A percentile compares a stretch with the other conserved stretches of the same genome.
Conservation (phyloP, 2,329 filamentous ascomycete species). For the Byssothecium circinans region DNA sequence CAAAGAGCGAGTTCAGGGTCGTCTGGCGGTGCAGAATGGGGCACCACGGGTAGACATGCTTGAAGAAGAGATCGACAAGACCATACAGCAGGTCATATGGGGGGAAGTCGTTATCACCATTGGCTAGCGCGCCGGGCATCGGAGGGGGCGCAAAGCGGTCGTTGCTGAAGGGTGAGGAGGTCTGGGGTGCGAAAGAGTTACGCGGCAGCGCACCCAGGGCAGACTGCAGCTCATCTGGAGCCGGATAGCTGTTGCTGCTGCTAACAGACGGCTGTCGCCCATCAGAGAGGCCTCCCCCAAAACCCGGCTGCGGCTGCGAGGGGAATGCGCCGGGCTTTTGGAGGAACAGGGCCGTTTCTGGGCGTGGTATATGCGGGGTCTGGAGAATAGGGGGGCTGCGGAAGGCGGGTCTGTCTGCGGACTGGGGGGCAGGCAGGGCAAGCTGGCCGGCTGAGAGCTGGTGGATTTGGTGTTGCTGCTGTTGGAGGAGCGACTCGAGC, state of each 20-base stretch:
- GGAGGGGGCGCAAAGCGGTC: conserved; percentile 33
- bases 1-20: conserved; percentile 80
- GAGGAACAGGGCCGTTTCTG: conserved; percentile 51
- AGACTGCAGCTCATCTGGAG: conserved; percentile 24
- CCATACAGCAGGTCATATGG: conserved; percentile 63
- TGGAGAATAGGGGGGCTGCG: conserved; percentile 41
- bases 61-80: conserved; percentile 64
- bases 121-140: conserved; percentile 29
- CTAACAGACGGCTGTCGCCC: conserved; percentile 25
- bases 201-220: conserved; percentile 27
- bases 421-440: conserved; percentile 18
- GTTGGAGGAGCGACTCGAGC: conserved; percentile 48
- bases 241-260: conserved; percentile 32
- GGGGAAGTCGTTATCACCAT: conserved; percentile 53
- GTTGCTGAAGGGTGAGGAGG: conserved; percentile 22
- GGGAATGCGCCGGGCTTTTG: conserved; percentile 47
- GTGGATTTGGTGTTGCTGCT: conserved; percentile 51
- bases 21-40: conserved; percentile 85
- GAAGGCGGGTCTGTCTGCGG: conserved; percentile 39
- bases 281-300: conserved; percentile 44
- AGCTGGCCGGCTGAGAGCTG: conserved; percentile 36
- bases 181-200: conserved; percentile 26
- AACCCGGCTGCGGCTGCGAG: conserved; percentile 34
- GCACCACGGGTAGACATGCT: conserved; percentile 70
- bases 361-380: conserved; percentile 46